Conservation (phyloP, 768 basidiomycete species). For the Russula earlei region DNA sequence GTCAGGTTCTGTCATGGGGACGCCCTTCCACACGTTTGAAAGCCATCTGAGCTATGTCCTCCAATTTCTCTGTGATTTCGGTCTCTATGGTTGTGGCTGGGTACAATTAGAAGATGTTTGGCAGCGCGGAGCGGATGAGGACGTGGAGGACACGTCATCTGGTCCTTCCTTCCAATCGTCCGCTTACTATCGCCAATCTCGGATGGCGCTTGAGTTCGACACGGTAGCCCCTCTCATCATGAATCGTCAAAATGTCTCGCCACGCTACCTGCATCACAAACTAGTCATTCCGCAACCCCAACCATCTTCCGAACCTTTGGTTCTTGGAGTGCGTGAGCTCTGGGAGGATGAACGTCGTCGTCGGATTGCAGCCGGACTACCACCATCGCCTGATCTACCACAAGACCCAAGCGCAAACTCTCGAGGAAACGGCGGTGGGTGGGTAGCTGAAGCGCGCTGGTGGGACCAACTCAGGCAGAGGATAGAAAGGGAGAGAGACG, state of each 20-base stretch:
- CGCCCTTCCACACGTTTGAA: conserved; percentile 74
- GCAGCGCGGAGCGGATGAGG: conserved; percentile 37
- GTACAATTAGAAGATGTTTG: conserved; percentile 64
- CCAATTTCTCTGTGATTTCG: conserved; percentile 93
- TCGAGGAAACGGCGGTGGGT: conserved; percentile 47
- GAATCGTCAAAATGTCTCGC: conserved; percentile 58
- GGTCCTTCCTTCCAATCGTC: conserved; percentile 36
- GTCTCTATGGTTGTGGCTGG: conserved; percentile 90
- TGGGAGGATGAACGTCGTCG: conserved; percentile 94
- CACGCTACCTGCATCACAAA: conserved; percentile 62
- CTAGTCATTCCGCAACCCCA: conserved; percentile 48
- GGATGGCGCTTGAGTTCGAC: conserved; percentile 76
- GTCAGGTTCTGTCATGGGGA: conserved; percentile 75
- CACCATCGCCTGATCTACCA: conserved; percentile 66
- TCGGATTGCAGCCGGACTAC: conserved; percentile 53
- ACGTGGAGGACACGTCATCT: conserved; percentile 29
- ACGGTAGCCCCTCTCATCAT: conserved; percentile 72
- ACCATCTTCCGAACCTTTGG: conserved; percentile 58
- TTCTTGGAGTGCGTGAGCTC: conserved; percentile 82
- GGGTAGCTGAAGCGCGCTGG: conserved; percentile 65
- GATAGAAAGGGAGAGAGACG: conserved; percentile 41
- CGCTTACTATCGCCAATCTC: conserved; percentile 56
- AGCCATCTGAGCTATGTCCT: conserved; percentile 81
- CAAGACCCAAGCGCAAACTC: conserved; percentile 56
- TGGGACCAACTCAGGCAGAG: conserved; percentile 62